phyloP scores from a whole-genome alignment of 2,329 filamentous ascomycete species.

The Coniochaeta sp. region DNA sequence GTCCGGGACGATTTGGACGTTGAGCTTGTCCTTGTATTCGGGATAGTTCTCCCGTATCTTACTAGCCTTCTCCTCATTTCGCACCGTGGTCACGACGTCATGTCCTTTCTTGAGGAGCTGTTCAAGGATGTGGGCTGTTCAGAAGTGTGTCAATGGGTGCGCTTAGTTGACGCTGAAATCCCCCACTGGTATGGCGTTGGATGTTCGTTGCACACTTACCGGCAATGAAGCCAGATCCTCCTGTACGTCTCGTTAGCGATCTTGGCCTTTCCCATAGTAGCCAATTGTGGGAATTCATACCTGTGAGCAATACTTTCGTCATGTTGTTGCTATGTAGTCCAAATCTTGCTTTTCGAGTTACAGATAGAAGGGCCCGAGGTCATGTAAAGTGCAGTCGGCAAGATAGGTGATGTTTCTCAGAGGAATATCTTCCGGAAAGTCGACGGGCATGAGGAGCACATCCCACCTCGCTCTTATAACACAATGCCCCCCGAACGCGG shows the following conservation, averaged over 20 bases:
- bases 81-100: conserved; percentile 48
- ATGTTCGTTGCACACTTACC: conserved; percentile 21
- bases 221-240: conserved; percentile 46
- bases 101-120: conserved; percentile 43
- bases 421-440: background rate
- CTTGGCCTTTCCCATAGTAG: background rate
- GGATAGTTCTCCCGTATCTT: conserved; percentile 43
- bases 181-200: too few relatives aligned
- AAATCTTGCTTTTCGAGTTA: background rate
- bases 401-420: background rate
- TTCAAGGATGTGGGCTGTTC: conserved; percentile 44
- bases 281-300: conserved; percentile 16
- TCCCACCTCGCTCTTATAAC: background rate
- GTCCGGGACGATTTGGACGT: conserved; percentile 62
- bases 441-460: too few relatives aligned
- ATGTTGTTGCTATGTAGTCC: conserved; percentile 19
- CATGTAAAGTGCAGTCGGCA: background rate
- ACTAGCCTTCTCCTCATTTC: conserved; percentile 43
- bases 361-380: background rate
- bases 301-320: conserved; percentile 39
- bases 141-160: background rate
- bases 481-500: background rate
- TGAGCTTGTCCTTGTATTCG: conserved; percentile 31
- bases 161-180: too few relatives aligned
- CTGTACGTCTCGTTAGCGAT: conserved; percentile 17